Evolutionary conservation across 306 rosid species (phyloP), one percentile per base, ranked within the genome.

Genomic region (Dryas alaskensis): DNA sequence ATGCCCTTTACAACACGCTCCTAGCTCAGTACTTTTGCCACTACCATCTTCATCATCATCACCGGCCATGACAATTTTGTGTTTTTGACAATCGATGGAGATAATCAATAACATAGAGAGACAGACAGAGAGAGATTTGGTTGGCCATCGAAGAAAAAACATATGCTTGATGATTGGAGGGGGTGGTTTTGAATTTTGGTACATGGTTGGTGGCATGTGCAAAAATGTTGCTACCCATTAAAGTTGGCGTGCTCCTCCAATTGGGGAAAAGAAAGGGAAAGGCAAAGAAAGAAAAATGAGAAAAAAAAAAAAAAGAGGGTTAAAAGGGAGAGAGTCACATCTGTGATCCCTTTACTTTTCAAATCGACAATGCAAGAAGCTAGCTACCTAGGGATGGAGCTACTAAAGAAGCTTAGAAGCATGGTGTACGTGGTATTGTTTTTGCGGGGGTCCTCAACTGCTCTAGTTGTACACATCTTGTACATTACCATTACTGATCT

Each of bases 401-500:
- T 31, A 31, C 37, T 31, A 49, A 77, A 4, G 45, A 76, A 71
- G 69, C 59, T 51, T 78, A 77, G 76, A 77, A 59, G 43, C 84
- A 76, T 46, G 40, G 58, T 71, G 17, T 77, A 73, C 3, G 53
- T 70, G 69, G 27, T 31, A 57, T 57, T 48, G 51, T 70, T 59
- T 66, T 47, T 53, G 17, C 25, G 16, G 69, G 44, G 50, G 31
- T 74, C 52, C 60, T 45, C 77, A 54, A 51, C 44, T 39, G 40
- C 55, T 17, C 72, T 42, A 49, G 86, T 39, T 80, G 80, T 74
- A 79, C 72, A 53, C 57, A 16, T 83, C 61, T 73, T 84, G 89
- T 86, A 86, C 82, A 81, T 77, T 76, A 61, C 75, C 80, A 49
- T 69, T 81, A 79, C 70, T 72, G 67, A 47, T 72, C 69, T 73